Base-by-base conservation (phyloP, 768 basidiomycete genomes). In the Lyophyllum semitale region DNA sequence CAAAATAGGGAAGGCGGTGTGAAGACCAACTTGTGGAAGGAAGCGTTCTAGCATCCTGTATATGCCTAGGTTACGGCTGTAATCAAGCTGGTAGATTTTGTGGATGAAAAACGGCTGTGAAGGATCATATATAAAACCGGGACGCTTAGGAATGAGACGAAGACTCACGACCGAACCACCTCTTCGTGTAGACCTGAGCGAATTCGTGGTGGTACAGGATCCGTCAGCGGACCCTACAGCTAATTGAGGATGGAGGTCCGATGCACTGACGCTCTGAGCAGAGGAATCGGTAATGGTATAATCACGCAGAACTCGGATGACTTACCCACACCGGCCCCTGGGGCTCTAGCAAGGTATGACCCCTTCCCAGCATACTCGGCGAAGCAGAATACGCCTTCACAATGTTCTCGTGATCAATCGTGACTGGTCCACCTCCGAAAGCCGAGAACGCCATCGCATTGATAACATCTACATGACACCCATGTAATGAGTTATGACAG, bases 31-130 rank as follows among this genome's bases (percentile, higher is more conserved):
- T 71, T 86, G 83, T 1, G 95, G 92, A 7, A 89, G 68, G 61
- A 96, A 86, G 22, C 84, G 82, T 54, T 98, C 96, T n/a, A 95
- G 71, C 87, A 98, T 93, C 22, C 95, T 79, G 66, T 83, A 94
- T 55, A 91, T 84, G 20, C 84, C 83, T 0, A 82, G 83, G 7
- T 78, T 82, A 37, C 88, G 84, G 61, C 85, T 93, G 63, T 91
- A 93, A 70, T 98, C 96, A 49, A 98, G 78, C 65, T 91, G 90
- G 63, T 84, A 97, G 17, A 96, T 78, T 68, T 84, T 87, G 67
- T 91, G 87, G 15, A 85, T 77, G 58, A 93, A 84, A 63, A 90
- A 88, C 0, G 90, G 88, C 88, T 92, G 57, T 20, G 46, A 50
- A 18, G 40, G 30, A 60, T 54, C 12, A 23, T 35, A 8, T 15